Base-by-base conservation (phyloP, 2,329 filamentous ascomycete genomes). In the Dactylella cylindrospora region DNA sequence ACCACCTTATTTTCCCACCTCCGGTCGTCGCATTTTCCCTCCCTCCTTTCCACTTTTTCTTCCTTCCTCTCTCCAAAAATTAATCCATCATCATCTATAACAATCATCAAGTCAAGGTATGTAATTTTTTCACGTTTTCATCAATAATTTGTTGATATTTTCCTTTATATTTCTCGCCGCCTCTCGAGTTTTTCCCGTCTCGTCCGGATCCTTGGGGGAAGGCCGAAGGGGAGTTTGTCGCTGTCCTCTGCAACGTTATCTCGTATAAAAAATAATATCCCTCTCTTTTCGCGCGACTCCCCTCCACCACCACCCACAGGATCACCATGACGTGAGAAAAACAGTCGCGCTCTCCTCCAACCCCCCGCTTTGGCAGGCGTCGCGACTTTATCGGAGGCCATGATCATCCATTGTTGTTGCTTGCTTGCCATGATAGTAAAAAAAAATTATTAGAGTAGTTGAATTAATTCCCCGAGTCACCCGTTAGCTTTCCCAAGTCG, bases 121-220 rank as follows among this genome's bases (percentile, higher is more conserved):
- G 57, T 62, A 12, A 44, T 62, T 62, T 62, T 50, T 31, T 22
- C 19, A 19, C 12, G 28, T 47, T 55, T 47, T 52, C 50, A 49
- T 53, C 57, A 55, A 36, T 54, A 23, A 31, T 62, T 54, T 54
- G 57, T 44, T 41, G 57, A n/a, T 44, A 35, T 62, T 62, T 62
- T 29, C 28, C 36, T 10, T 44, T 28, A 62, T 62, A 53, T 49
- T 39, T 31, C 43, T 20, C 47, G 33, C 39, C 35, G 15, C 25
- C n/a, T n/a, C n/a, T n/a, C n/a, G n/a, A n/a, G n/a, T n/a, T n/a
- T n/a, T n/a, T n/a, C n/a, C 22, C 26, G 31, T 19, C 33, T 26
- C 32, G 40, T 13, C 23, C 40, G 41, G n/a, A n/a, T n/a, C 39
- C 20, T 22, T 35, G 22, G 28, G 20, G 31, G 17, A 31, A n/a